Conservation (phyloP, 306 rosid species). For the Mucuna pruriens region DNA sequence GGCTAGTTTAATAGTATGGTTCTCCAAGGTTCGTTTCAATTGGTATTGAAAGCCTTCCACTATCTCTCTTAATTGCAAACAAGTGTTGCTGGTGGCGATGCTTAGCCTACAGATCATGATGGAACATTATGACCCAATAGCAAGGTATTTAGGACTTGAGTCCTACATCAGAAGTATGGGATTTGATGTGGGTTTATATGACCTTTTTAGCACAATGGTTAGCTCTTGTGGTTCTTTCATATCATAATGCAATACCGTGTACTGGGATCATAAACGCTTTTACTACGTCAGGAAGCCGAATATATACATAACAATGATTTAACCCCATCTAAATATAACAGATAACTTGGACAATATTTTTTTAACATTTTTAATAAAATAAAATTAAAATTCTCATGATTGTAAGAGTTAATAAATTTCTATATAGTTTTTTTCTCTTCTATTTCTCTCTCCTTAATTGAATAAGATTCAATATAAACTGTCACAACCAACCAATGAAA, state of each 20-base stretch:
- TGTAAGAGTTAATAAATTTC: not conserved
- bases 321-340: not conserved
- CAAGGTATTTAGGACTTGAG: not conserved
- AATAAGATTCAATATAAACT: not conserved
- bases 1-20: not conserved
- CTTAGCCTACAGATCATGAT: not conserved
- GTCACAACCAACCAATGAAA: not conserved
- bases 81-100: not conserved
- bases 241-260: conserved; percentile 8
- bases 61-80: conserved; percentile 4
- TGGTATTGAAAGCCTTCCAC: not conserved
- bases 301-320: not conserved
- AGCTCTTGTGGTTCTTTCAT: conserved; percentile 13
- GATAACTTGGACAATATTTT: not conserved
- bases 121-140: not conserved
- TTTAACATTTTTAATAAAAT: not conserved
- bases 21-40: conserved; percentile 3
- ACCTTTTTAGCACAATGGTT: not conserved
- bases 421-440: not conserved
- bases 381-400: conserved; percentile 1
- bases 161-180: not conserved
- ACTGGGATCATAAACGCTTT: not conserved
- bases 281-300: not conserved
- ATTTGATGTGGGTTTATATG: not conserved
- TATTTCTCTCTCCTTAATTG: not conserved